Base-by-base conservation (phyloP, 2,329 filamentous ascomycete species). In the Microcera coccophila region DNA sequence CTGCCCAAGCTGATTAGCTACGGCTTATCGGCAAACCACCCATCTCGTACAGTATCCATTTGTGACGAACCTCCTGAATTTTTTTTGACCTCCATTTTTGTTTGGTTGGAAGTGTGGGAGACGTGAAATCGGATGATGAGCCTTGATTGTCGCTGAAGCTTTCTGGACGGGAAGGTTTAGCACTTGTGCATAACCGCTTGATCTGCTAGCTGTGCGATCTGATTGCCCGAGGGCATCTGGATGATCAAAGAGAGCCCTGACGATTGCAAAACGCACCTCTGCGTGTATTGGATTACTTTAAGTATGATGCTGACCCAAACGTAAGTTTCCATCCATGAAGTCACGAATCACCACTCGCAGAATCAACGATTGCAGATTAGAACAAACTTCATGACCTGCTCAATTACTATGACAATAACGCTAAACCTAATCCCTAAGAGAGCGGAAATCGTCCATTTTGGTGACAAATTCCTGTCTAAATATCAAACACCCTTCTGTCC, bases 231-330 rank as follows among this genome's bases (percentile, higher is more conserved):
- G 40, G 57, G 59, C 50, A 54, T 55, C 40, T 62, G 74, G 75
- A 75, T 61, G 76, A 79, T 69, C 73, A 81, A 81, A 80, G 78
- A 81, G 62, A 64, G 62, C 62, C 42, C 62, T 64, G 62, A 64
- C 62, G 60, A 63, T 58, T 45, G 52, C n/a, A n/a, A n/a, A n/a
- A n/a, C n/a, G n/a, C n/a, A n/a, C n/a, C n/a, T n/a, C n/a, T n/a
- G n/a, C n/a, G n/a, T n/a, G n/a, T n/a, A n/a, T n/a, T n/a, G n/a
- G n/a, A n/a, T n/a, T n/a, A n/a, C n/a, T n/a, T n/a, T n/a, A n/a
- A n/a, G n/a, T n/a, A n/a, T n/a, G n/a, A n/a, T n/a, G n/a, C n/a
- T n/a, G n/a, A n/a, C n/a, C n/a, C n/a, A n/a, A n/a, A n/a, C n/a
- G n/a, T n/a, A n/a, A n/a, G n/a, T n/a, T n/a, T n/a, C n/a, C n/a